A percentile compares a stretch with the other conserved stretches of the same genome.
Conservation (phyloP, 345 rosid species). For the Geranium brycei region DNA sequence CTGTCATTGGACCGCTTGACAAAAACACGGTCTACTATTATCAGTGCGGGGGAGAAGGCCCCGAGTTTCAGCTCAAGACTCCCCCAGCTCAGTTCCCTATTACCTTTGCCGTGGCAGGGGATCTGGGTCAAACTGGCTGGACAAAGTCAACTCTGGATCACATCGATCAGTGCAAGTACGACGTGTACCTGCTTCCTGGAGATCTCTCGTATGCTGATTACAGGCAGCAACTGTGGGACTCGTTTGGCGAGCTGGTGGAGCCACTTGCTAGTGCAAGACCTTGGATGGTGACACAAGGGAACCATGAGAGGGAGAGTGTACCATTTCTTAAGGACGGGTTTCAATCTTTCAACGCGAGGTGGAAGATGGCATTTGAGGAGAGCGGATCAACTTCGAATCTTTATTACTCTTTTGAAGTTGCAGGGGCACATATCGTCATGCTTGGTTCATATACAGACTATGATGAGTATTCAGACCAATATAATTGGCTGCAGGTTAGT, state of each 20-base stretch:
- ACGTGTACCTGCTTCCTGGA: constrained; percentile 80
- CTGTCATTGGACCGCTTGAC: constrained; percentile 74
- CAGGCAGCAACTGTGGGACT: constrained; percentile 77
- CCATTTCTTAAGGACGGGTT: constrained; percentile 57
- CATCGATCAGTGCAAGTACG: constrained; percentile 58
- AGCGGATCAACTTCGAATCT: constrained; percentile 87
- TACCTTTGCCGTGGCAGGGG: constrained; percentile 85
- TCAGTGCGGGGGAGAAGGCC: constrained; percentile 67
- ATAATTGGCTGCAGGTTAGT: constrained; percentile 72
- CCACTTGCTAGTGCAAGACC: constrained; percentile 90
- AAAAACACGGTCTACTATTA: constrained; percentile 51
- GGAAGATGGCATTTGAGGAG: constrained; percentile 91
- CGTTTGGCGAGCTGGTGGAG: constrained; percentile 79
- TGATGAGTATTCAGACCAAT: constrained; percentile 55
- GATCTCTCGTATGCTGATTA: constrained; percentile 94
- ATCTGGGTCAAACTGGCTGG: constrained; percentile 96
- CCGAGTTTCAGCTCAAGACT: constrained; percentile 78
- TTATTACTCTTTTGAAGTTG: constrained; percentile 83
- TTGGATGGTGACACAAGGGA: constrained; percentile 98
- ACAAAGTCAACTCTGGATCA: constrained; percentile 85
- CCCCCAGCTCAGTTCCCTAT: constrained; percentile 70
- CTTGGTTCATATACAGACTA: constrained; percentile 76
- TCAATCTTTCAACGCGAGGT: constrained; percentile 64
- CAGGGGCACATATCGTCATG: constrained; percentile 73
- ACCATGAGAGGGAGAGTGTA: constrained; percentile 75